A percentile compares a stretch with the other conserved stretches of the same genome.
These are phyloP conservation scores for Linum trigynum DNA, from an alignment of 345 rosid species.

Conservation along the genomic window DNA sequence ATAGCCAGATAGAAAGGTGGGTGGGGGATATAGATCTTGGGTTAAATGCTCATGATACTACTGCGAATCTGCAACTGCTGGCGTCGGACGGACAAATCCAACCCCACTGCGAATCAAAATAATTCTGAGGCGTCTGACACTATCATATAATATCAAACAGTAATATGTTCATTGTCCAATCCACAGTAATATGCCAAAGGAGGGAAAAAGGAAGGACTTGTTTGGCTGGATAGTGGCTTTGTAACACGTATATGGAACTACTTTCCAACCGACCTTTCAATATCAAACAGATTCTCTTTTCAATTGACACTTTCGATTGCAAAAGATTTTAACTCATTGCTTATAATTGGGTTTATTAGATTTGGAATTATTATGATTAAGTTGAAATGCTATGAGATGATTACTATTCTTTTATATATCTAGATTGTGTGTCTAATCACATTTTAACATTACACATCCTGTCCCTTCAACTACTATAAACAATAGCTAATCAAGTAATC, in stretches of 20 bases:
- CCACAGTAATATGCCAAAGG: neutral
- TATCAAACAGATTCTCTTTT: too few species aligned
- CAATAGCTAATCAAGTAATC: too few species aligned
- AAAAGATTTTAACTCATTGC: too few species aligned
- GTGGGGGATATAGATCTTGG: neutral
- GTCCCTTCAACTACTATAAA: too few species aligned
- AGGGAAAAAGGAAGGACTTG: neutral
- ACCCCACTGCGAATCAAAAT: neutral
- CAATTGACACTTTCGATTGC: too few species aligned
- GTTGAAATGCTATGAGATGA: too few species aligned
- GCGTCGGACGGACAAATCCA: neutral
- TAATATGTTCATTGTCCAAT: neutral
- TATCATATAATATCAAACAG: neutral
- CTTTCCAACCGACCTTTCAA: neutral
- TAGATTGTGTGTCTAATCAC: too few species aligned
- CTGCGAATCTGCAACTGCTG: neutral
- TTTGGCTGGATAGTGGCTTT: neutral
- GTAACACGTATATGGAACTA: neutral
- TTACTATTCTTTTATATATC: too few species aligned
- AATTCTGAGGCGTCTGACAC: neutral
- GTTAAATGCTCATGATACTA: neutral
- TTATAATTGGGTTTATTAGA: too few species aligned
- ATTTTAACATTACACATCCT: too few species aligned
- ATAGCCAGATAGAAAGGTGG: neutral
- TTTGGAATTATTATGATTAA: too few species aligned